Percentiles rank a stretch among this genome's conserved stretches.
Conservation (phyloP, 2,329 filamentous ascomycete species). For the Apiospora sp. region DNA sequence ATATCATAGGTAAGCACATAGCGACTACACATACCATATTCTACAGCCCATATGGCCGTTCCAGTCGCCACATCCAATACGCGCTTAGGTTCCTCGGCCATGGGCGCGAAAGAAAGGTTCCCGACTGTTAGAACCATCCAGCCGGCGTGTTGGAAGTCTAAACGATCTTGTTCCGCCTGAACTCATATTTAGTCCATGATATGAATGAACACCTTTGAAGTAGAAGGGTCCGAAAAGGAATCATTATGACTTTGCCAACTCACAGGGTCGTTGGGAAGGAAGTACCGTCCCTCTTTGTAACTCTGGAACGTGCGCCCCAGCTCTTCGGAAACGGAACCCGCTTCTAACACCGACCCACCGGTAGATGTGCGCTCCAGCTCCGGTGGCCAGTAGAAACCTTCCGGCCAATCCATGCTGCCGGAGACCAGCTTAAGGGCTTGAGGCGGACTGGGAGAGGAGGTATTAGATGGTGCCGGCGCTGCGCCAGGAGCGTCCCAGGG, state of each 20-base stretch:
- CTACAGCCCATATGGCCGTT: background rate
- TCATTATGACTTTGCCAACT: background rate
- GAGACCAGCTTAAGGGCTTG: background rate
- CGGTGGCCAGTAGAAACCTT: background rate
- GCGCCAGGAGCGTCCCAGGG: too few relatives aligned
- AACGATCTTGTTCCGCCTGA: background rate
- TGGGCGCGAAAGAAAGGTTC: background rate
- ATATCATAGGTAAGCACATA: fast-evolving
- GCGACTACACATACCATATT: background rate
- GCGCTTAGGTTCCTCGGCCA: background rate
- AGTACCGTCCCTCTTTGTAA: background rate
- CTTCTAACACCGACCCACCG: background rate
- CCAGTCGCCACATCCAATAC: background rate
- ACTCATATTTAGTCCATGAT: too few relatives aligned
- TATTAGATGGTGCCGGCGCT: background rate
- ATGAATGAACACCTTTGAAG: background rate
- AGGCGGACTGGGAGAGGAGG: background rate
- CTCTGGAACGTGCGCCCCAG: background rate
- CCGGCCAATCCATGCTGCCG: background rate
- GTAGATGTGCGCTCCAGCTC: background rate
- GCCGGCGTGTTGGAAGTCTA: background rate
- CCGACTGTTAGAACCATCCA: background rate
- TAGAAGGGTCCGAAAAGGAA: too few relatives aligned
- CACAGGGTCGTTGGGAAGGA: background rate
- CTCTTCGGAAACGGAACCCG: background rate